A percentile compares a stretch with the other conserved stretches of the same genome.
Conservation (phyloP, 2,329 filamentous ascomycete genomes). For the Cercospora sp. region DNA sequence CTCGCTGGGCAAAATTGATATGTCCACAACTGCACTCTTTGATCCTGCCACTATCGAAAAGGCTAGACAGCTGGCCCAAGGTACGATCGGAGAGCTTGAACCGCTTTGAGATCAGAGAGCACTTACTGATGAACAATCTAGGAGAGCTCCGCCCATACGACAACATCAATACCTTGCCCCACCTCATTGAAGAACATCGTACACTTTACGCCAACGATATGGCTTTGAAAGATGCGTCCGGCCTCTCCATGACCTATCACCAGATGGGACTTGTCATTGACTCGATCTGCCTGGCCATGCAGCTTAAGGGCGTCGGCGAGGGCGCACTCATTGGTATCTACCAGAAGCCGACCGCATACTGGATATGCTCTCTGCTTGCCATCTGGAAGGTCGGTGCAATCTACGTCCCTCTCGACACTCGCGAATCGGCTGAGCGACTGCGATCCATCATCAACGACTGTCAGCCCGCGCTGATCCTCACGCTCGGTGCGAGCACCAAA, state of each 20-base stretch:
- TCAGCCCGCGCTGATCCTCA: background rate
- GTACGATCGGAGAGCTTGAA: background rate
- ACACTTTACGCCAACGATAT: background rate
- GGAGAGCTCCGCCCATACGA: background rate
- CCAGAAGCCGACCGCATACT: slow-evolving; percentile 3
- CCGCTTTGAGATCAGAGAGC: background rate
- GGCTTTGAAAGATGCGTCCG: slow-evolving; percentile 2
- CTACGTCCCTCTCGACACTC: slow-evolving; percentile 11
- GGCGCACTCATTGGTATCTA: slow-evolving; percentile 9
- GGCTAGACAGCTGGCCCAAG: background rate
- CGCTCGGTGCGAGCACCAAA: background rate
- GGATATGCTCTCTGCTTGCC: slow-evolving; percentile 13
- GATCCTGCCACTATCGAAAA: background rate
- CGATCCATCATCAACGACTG: background rate
- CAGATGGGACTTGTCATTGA: background rate
- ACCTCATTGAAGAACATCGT: slow-evolving; percentile 4
- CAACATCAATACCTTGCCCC: slow-evolving; percentile 3
- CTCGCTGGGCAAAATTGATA: background rate
- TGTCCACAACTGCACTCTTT: background rate
- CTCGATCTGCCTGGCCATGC: slow-evolving; percentile 3
- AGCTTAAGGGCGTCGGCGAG: background rate
- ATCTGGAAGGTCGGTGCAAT: slow-evolving; percentile 4
- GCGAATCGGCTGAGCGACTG: slow-evolving; percentile 4
- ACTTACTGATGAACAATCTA: background rate
- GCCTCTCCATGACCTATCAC: background rate